Evolutionary conservation across 306 rosid genomes (phyloP), one percentile per base, ranked within the genome.

Genomic region (Pachyrhizus erosus): DNA sequence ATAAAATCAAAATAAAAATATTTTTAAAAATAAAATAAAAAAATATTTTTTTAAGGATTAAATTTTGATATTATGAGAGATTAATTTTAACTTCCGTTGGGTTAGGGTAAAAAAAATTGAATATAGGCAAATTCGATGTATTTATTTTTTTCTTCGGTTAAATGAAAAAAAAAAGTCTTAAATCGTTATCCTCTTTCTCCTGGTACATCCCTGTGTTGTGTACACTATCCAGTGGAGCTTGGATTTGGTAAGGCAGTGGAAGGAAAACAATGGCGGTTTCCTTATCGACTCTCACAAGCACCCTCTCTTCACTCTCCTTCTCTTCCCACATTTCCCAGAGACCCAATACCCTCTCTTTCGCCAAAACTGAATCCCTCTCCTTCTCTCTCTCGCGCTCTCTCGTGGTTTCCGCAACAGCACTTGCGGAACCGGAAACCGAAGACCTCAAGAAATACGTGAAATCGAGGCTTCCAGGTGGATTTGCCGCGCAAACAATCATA

Each of bases 381-480:
- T 12, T 71, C 55, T 79, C 91, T 1, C 29, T 86, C 76, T 84
- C 88, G 9, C 90, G 52, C 34, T 78, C 87, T 7, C 92, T 91
- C 60, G 77, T 84, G 5, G 88, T 89, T 2, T 70, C 94, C 21
- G 92, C 97, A 37, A 45, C 93, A 1, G 84, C 93, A 5, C 86
- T 84, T 52, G 91, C 89, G 10, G 94, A 76, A 23, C 24, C 75
- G 29, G 96, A 96, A 90, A 89, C 90, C 2, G 87, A 2, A 0
- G 92, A 96, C 90, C 91, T 96, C 11, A 80, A 26, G 66, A 91
- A 58, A 14, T 89, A 48, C 82, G 99, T 96, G 14, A 96, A 96
- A 33, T 88, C 94, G 24, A 88, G 98, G 58, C 99, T 96, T 62
- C 99, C 96, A 0, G 99, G 98, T 27, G 99, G 99, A 0, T 96